Percentiles rank a stretch among this genome's conserved stretches.
Conservation (phyloP, 805 yeast species). For the Kluyveromyces dobzhanskii region DNA sequence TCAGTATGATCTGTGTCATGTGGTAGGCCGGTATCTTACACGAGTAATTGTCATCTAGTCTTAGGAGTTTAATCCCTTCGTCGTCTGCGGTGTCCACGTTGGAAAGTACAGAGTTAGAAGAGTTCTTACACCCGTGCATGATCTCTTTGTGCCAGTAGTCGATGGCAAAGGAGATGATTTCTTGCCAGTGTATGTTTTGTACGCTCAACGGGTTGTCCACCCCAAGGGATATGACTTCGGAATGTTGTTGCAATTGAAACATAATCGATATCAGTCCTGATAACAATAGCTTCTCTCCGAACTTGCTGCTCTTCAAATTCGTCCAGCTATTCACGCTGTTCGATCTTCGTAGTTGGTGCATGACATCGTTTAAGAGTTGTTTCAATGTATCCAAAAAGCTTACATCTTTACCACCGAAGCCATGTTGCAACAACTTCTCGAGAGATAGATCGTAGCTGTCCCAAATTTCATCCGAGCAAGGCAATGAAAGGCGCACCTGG, state of each 20-base stretch:
- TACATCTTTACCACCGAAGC: conserved; percentile 23
- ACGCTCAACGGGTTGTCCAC: conserved; percentile 9
- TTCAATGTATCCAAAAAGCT: conserved; percentile 53
- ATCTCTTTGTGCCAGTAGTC: conserved; percentile 56
- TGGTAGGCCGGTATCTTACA: conserved; percentile 65
- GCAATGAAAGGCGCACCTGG: conserved; percentile 53
- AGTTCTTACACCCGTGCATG: conserved; percentile 27
- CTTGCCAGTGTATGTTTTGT: conserved; percentile 52
- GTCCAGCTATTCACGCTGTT: background rate
- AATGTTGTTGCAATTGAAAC: conserved; percentile 67
- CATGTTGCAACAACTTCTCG: conserved; percentile 17
- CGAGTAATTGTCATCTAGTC: conserved; percentile 19
- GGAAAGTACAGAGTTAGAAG: conserved; percentile 16
- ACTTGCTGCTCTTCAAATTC: conserved; percentile 30
- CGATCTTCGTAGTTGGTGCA: conserved; percentile 12
- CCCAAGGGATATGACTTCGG: conserved; percentile 20
- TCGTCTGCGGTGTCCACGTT: conserved; percentile 3
- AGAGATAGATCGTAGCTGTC: conserved; percentile 28
- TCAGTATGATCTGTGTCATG: conserved; percentile 61
- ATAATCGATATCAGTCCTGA: conserved; percentile 61
- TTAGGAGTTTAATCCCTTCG: background rate
- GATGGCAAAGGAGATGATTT: conserved; percentile 56
- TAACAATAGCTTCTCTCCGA: conserved; percentile 58
- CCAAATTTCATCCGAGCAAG: conserved; percentile 59
- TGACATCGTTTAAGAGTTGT: conserved; percentile 44